Percentiles rank a stretch among this genome's conserved stretches.
phyloP scores from a whole-genome alignment of 352 stramenopile genomes.

The Saprolegnia parasitica region DNA sequence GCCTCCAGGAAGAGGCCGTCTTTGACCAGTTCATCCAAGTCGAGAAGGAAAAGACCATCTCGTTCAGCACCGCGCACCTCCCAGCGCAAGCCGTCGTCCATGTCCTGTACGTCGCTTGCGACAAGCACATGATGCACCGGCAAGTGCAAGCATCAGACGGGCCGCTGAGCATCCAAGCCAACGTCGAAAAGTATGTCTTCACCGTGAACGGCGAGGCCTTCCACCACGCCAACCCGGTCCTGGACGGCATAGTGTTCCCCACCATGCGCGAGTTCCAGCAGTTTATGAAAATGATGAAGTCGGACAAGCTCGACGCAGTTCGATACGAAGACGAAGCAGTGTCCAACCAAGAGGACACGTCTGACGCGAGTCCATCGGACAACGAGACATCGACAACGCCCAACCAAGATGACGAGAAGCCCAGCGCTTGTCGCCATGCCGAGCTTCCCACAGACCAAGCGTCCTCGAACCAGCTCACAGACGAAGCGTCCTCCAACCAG shows the following conservation, averaged over 20 bases:
- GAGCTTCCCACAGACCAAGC: too few relatives aligned
- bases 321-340: slow-evolving; percentile 15
- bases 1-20: slow-evolving; percentile 20
- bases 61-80: slow-evolving; percentile 24
- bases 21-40: slow-evolving; percentile 29
- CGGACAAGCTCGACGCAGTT: slow-evolving; percentile 16
- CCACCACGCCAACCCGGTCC: slow-evolving; percentile 26
- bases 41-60: slow-evolving; percentile 23
- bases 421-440: too few relatives aligned
- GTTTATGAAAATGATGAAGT: slow-evolving; percentile 30
- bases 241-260: slow-evolving; percentile 28
- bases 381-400: too few relatives aligned
- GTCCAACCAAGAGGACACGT: slow-evolving; percentile 17
- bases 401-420: too few relatives aligned
- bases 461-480: neutral
- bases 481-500: neutral
- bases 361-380: neutral
- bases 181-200: slow-evolving; percentile 29
- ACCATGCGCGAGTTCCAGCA: slow-evolving; percentile 30
- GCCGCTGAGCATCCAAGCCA: slow-evolving; percentile 20
- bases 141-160: slow-evolving; percentile 19
- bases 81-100: slow-evolving; percentile 22
- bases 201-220: slow-evolving; percentile 27
- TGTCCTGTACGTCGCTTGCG: slow-evolving; percentile 23
- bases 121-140: slow-evolving; percentile 29